These are phyloP conservation scores for Cyclotella atomus DNA, from an alignment of 108 stramenopile genomes.

Conservation along the genomic window DNA sequence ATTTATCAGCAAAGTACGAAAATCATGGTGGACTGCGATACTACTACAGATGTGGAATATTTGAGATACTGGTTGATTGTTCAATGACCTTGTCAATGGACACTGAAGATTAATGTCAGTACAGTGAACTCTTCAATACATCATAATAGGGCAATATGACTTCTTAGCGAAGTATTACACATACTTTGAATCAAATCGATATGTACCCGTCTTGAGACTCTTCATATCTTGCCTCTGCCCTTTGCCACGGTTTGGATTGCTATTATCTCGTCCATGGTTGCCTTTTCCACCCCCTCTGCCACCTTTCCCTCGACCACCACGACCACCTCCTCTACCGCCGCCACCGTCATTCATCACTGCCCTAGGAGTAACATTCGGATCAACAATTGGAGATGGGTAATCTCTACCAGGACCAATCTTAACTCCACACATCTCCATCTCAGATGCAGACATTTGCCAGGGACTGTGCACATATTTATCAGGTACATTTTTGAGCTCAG, in stretches of 20 bases:
- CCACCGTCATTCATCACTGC: conserved; percentile 37
- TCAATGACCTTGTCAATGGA: no score
- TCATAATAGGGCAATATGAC: no score
- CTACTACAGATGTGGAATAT: no score
- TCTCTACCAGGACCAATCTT: conserved; percentile 71
- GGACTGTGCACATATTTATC: conserved; percentile 81
- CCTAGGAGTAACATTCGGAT: conserved; percentile 55
- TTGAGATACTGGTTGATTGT: no score
- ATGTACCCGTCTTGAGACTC: conserved; percentile 68
- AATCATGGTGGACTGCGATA: no score
- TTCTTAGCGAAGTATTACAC: no score
- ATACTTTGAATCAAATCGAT: conserved; percentile 36
- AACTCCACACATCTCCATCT: conserved; percentile 75
- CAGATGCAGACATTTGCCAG: conserved; percentile 87
- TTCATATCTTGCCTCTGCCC: conserved; percentile 86
- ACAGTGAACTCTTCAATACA: no score
- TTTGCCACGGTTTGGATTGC: conserved; percentile 66
- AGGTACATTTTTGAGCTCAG: conserved; percentile 87
- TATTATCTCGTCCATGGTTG: conserved; percentile 25
- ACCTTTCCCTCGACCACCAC: conserved; percentile 25
- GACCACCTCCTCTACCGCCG: conserved; percentile 24
- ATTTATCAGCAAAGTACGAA: no score
- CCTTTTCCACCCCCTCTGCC: conserved; percentile 25
- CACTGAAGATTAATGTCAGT: no score
- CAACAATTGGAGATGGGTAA: conserved; percentile 81